Evolutionary conservation across 768 basidiomycete species (phyloP).

Genomic region (Inosperma sp.): DNA sequence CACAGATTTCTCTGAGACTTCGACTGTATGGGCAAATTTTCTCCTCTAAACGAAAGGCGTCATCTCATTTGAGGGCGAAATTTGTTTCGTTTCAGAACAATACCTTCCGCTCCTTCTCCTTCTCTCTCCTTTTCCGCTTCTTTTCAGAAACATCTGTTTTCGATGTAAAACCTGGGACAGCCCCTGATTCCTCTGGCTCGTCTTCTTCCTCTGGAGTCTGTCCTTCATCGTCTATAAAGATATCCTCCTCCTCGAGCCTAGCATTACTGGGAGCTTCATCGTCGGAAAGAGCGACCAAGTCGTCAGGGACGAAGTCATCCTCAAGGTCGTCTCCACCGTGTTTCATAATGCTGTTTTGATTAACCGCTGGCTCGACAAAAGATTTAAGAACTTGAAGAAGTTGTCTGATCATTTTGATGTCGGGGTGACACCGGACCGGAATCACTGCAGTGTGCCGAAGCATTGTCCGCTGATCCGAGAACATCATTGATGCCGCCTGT

Average conservation of each 20-base stretch:
- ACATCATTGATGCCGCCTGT: too few species aligned
- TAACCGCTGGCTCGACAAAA: background rate
- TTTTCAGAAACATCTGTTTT: slow-evolving; percentile 37
- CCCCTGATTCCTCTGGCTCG: slow-evolving; percentile 21
- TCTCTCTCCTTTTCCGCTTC: slow-evolving; percentile 70
- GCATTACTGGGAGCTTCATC: slow-evolving; percentile 43
- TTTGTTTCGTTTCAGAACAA: too few species aligned
- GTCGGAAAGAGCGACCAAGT: slow-evolving; percentile 57
- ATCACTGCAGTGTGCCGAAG: too few species aligned
- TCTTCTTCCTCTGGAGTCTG: slow-evolving; percentile 21
- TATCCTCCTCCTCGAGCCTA: slow-evolving; percentile 28
- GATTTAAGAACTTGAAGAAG: slow-evolving; percentile 6
- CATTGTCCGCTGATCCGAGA: too few species aligned
- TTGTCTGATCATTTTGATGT: too few species aligned
- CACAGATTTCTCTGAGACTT: slow-evolving; percentile 41
- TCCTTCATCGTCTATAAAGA: slow-evolving; percentile 28
- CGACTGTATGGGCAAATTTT: slow-evolving; percentile 47
- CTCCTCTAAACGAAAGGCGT: slow-evolving; percentile 46
- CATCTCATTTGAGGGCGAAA: too few species aligned
- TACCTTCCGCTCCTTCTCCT: slow-evolving; percentile 76
- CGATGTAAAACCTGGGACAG: slow-evolving; percentile 9
- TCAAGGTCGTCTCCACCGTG: slow-evolving; percentile 74
- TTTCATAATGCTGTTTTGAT: slow-evolving; percentile 22
- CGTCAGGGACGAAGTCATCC: slow-evolving; percentile 75
- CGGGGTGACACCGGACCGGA: too few species aligned